phyloP scores from a whole-genome alignment of 345 rosid genomes.

The Aquilaria yunnanensis region DNA sequence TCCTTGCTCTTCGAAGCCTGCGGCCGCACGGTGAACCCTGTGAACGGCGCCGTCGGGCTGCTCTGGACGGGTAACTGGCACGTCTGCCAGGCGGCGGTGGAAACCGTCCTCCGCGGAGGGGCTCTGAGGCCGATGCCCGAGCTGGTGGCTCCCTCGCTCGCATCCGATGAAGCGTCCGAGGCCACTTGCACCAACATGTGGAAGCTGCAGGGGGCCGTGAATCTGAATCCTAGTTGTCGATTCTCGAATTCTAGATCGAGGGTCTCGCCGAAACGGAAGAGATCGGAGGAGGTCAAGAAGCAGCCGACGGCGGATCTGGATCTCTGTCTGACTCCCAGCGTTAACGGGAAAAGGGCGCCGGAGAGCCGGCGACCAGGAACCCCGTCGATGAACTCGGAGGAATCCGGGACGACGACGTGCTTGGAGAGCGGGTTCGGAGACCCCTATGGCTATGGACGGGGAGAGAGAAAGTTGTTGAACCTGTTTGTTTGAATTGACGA shows the following conservation, averaged over 20 bases:
- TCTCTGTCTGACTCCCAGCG: constrained; percentile 50
- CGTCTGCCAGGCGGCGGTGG: constrained; percentile 82
- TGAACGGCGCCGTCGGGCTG: constrained; percentile 92
- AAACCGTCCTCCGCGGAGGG: constrained; percentile 84
- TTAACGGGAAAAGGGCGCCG: constrained; percentile 16
- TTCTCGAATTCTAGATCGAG: constrained; percentile 69
- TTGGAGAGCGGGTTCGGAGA: constrained; percentile 40
- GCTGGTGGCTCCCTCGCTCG: constrained; percentile 37
- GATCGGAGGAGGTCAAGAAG: constrained; percentile 21
- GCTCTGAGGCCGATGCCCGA: constrained; percentile 59
- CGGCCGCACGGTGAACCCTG: constrained; percentile 94
- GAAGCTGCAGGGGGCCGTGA: constrained; percentile 28
- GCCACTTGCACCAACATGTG: constrained; percentile 47
- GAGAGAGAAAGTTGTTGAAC: constrained; percentile 26
- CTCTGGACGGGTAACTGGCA: constrained; percentile 92
- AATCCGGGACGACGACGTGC: constrained; percentile 68
- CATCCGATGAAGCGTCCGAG: constrained; percentile 67
- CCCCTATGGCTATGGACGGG: constrained; percentile 26
- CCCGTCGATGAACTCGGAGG: constrained; percentile 91
- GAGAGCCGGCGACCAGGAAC: constrained; percentile 44
- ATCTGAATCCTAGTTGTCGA: constrained; percentile 41
- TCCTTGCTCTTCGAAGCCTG: constrained; percentile 87
- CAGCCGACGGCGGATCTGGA: constrained; percentile 52
- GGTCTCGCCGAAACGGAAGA: constrained; percentile 45
- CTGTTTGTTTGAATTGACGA: constrained; percentile 38